phyloP scores from a whole-genome alignment of 2,329 filamentous ascomycete species.

The Hypocrella siamensis region DNA sequence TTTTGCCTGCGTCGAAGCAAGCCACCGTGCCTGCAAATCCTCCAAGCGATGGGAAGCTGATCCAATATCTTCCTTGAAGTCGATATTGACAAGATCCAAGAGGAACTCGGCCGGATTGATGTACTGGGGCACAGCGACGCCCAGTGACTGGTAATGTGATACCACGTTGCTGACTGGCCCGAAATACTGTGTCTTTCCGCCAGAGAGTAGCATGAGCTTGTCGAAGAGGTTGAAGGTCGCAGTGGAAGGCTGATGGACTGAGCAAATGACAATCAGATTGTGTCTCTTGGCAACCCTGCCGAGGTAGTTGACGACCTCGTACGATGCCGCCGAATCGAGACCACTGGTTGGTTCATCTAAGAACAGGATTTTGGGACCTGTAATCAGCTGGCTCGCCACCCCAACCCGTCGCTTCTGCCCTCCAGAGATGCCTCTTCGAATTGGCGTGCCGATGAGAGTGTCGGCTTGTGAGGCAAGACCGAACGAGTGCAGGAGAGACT shows the following conservation, averaged over 20 bases:
- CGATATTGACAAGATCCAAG: slow-evolving; percentile 63
- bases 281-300: slow-evolving; percentile 48
- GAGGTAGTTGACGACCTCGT: slow-evolving; percentile 62
- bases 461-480: slow-evolving; percentile 55
- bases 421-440: slow-evolving; percentile 69
- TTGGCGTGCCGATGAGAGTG: slow-evolving; percentile 65
- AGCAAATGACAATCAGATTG: slow-evolving; percentile 63
- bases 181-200: slow-evolving; percentile 57
- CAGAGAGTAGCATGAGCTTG: slow-evolving; percentile 58
- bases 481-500: slow-evolving; percentile 53
- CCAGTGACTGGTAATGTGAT: slow-evolving; percentile 47
- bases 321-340: slow-evolving; percentile 62
- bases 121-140: slow-evolving; percentile 47
- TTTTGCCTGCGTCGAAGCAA: slow-evolving; percentile 7
- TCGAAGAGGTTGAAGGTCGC: slow-evolving; percentile 70
- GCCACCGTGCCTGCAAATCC: slow-evolving; percentile 12
- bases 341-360: slow-evolving; percentile 76
- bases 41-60: slow-evolving; percentile 21
- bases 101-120: slow-evolving; percentile 71
- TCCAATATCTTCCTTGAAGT: slow-evolving; percentile 42
- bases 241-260: slow-evolving; percentile 75
- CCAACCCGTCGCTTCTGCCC: slow-evolving; percentile 72
- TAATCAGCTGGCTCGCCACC: slow-evolving; percentile 69
- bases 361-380: slow-evolving; percentile 65
- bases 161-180: slow-evolving; percentile 43